A percentile compares a stretch with the other conserved stretches of the same genome.
These are phyloP conservation scores for Mallotus japonicus DNA, from an alignment of 441 rosid species.

Conservation along the genomic window DNA sequence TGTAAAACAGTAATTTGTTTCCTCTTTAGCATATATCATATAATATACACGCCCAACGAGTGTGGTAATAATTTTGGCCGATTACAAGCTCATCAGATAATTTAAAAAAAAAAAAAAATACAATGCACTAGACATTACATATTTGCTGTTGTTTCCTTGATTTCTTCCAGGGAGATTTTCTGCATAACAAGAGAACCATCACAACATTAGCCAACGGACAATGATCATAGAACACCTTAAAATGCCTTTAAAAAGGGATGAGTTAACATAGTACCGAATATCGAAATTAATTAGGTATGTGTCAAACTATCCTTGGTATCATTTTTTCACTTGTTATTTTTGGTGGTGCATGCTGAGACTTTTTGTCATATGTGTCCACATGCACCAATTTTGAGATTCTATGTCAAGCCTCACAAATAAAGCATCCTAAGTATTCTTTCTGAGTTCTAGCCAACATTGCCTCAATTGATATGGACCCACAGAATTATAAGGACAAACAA, in stretches of 20 bases:
- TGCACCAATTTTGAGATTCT: background rate
- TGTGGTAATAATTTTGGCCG: too few relatives aligned
- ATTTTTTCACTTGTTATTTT: background rate
- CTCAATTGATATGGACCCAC: background rate
- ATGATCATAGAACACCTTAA: too few relatives aligned
- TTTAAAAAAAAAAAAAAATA: background rate
- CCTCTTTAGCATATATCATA: background rate
- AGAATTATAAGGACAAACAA: background rate
- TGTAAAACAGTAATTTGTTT: background rate
- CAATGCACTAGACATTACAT: conserved; percentile 32
- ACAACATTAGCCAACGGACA: background rate
- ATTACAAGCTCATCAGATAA: conserved; percentile 12
- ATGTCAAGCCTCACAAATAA: background rate
- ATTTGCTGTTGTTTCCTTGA: conserved; percentile 57
- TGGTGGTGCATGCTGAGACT: background rate
- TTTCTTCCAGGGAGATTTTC: conserved; percentile 61
- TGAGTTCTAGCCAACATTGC: background rate
- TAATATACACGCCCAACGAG: conserved; percentile 32
- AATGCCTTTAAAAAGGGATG: too few relatives aligned
- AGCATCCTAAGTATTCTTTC: background rate
- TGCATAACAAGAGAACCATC: conserved; percentile 35
- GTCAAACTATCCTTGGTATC: background rate
- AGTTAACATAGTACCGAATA: too few relatives aligned
- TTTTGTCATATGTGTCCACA: background rate
- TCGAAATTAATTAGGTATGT: too few relatives aligned